Percentiles rank a stretch among this genome's conserved stretches.
phyloP scores from a whole-genome alignment of 1,284 basidiomycete genomes.

The Cryptococcus sp. region DNA sequence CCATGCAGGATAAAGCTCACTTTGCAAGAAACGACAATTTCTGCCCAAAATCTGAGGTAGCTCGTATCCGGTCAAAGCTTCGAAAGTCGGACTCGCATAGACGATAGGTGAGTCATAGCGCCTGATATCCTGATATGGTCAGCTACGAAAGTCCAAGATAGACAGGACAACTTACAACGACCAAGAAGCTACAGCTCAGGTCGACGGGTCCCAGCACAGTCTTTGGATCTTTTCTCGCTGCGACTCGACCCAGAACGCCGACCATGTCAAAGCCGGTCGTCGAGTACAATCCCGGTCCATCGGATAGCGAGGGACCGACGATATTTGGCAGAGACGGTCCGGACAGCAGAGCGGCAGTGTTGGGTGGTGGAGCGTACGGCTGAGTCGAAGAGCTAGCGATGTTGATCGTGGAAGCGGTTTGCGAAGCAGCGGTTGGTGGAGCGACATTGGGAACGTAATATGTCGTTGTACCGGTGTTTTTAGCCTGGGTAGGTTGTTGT shows the following conservation, averaged over 20 bases:
- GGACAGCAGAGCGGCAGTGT: slow-evolving; percentile 16
- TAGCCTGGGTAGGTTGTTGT: slow-evolving; percentile 2
- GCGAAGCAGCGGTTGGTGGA: slow-evolving; percentile 4
- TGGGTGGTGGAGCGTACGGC: slow-evolving; percentile 36
- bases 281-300: slow-evolving; percentile 60
- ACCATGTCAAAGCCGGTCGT: slow-evolving; percentile 85
- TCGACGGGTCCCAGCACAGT: slow-evolving; percentile 85
- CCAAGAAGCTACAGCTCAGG: slow-evolving; percentile 79
- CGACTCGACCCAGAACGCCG: slow-evolving; percentile 71
- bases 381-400: slow-evolving; percentile 30
- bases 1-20: no score
- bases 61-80: slow-evolving; percentile 72
- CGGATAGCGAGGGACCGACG: slow-evolving; percentile 21
- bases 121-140: slow-evolving; percentile 56
- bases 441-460: slow-evolving; percentile 20
- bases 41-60: slow-evolving; percentile 74
- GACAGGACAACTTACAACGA: slow-evolving; percentile 51
- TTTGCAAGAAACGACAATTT: slow-evolving; percentile 70
- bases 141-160: neutral
- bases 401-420: slow-evolving; percentile 22
- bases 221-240: slow-evolving; percentile 65
- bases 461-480: slow-evolving; percentile 1
- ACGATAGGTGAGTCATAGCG: slow-evolving; percentile 77
- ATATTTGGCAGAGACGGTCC: slow-evolving; percentile 15
- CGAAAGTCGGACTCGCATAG: slow-evolving; percentile 78